Conservation (phyloP, 441 rosid genomes). For the Arabidopsis hybrid region DNA sequence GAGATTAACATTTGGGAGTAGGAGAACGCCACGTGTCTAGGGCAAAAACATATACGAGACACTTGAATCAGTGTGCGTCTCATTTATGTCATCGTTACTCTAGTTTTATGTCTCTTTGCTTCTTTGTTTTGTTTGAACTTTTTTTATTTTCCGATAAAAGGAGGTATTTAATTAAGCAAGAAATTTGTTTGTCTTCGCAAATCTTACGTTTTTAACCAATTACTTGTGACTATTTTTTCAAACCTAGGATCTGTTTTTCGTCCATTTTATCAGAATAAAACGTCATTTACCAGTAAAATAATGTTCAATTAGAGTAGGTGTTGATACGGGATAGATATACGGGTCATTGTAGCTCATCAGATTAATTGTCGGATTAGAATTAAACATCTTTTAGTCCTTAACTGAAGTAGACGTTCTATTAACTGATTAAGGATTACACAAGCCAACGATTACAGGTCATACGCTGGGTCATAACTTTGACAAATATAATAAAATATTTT, state of each 20-base stretch:
- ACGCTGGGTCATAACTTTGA: not conserved
- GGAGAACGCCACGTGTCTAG: conserved; percentile 61
- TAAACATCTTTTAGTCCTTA: conserved; percentile 15
- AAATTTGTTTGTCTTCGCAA: not conserved
- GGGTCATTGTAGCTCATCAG: conserved; percentile 24
- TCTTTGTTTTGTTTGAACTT: not conserved
- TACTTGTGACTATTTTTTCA: not conserved
- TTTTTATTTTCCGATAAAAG: conserved; percentile 13
- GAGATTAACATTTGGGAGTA: conserved; percentile 51
- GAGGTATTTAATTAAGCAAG: not conserved
- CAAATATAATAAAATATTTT: not conserved
- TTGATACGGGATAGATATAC: conserved; percentile 17
- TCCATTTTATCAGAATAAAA: conserved; percentile 16
- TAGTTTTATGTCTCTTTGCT: conserved; percentile 1
- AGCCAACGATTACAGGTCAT: no score
- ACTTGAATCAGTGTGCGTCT: conserved; percentile 34
- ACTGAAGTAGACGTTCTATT: not conserved
- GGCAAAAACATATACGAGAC: conserved; percentile 41
- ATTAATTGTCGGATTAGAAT: not conserved
- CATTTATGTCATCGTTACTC: conserved; percentile 24
- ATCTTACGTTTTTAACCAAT: conserved; percentile 6
- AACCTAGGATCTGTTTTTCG: conserved; percentile 8
- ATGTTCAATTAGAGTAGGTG: conserved; percentile 33
- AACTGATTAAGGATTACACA: no score
- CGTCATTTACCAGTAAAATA: conserved; percentile 17